Evolutionary conservation across 2,329 filamentous ascomycete genomes (phyloP).

Genomic region (Biscogniauxia marginata): DNA sequence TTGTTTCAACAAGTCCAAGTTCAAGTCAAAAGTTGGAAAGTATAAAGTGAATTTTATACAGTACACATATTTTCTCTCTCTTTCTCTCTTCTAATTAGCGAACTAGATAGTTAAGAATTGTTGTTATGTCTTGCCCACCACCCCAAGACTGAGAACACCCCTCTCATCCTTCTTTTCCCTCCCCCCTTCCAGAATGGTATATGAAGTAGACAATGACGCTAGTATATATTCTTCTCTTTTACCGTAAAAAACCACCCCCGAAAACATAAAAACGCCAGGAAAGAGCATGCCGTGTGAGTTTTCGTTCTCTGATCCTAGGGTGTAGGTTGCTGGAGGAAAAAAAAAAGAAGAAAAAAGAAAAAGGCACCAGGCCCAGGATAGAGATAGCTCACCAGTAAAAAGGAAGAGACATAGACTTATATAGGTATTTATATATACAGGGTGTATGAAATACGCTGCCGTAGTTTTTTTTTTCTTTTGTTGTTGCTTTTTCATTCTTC

Average conservation of each 20-base stretch:
- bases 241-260: too few relatives aligned
- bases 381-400: constrained; percentile 15
- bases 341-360: constrained; percentile 1
- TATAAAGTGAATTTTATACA: not conserved
- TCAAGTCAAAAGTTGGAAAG: not conserved
- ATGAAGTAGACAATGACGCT: not conserved
- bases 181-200: too few relatives aligned
- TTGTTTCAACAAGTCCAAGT: too few relatives aligned
- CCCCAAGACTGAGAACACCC: not conserved
- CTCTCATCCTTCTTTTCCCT: not conserved
- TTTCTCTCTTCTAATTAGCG: not conserved
- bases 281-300: not conserved
- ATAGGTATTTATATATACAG: not conserved
- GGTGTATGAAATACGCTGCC: not conserved
- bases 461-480: not conserved
- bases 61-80: not conserved
- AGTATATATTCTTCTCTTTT: not conserved
- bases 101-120: not conserved
- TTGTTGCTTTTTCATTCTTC: not conserved
- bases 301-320: constrained; percentile 4
- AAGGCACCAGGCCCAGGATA: not conserved
- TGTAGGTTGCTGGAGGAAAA: too few relatives aligned
- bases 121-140: not conserved
- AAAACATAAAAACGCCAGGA: too few relatives aligned
- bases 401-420: not conserved